These are phyloP conservation scores for Tuber melanosporum DNA, from an alignment of 495 filamentous ascomycete species.

Conservation along the genomic window DNA sequence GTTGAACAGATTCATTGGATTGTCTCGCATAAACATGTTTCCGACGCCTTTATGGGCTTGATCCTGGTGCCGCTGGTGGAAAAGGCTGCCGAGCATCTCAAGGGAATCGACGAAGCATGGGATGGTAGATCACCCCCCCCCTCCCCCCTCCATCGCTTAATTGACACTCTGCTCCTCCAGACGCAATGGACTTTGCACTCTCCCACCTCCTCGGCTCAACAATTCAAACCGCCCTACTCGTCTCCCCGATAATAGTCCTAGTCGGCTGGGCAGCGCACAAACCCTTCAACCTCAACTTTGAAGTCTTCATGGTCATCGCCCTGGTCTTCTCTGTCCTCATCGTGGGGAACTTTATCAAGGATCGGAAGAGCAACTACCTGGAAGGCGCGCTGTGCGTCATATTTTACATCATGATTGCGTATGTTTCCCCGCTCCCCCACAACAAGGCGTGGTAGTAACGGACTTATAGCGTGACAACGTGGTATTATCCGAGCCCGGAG, in stretches of 20 bases:
- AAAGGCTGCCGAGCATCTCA: conserved; percentile 85
- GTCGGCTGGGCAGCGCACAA: conserved; percentile 73
- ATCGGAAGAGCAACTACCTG: conserved; percentile 73
- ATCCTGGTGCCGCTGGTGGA: conserved; percentile 80
- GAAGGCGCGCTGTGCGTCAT: conserved; percentile 71
- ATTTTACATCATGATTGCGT: conserved; percentile 58
- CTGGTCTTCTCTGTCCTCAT: conserved; percentile 83
- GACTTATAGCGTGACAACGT: conserved; percentile 49
- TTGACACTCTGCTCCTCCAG: neutral
- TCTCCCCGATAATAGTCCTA: conserved; percentile 74
- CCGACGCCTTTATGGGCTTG: conserved; percentile 73
- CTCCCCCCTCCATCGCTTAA: conserved; percentile 10
- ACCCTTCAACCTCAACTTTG: conserved; percentile 74
- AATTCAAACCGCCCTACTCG: conserved; percentile 85
- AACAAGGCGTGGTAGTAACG: neutral
- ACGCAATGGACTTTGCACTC: conserved; percentile 77
- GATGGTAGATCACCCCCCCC: conserved; percentile 51
- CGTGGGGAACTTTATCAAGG: conserved; percentile 71
- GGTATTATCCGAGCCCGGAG: conserved; percentile 50
- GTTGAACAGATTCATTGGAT: conserved; percentile 74
- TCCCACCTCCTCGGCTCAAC: conserved; percentile 81
- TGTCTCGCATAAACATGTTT: conserved; percentile 57
- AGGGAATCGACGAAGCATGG: conserved; percentile 85
- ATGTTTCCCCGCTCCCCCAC: conserved; percentile 9
- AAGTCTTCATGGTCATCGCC: conserved; percentile 79